A percentile compares a stretch with the other conserved stretches of the same genome.
phyloP scores from a whole-genome alignment of 1,284 basidiomycete species.

The Trametes pubescens region DNA sequence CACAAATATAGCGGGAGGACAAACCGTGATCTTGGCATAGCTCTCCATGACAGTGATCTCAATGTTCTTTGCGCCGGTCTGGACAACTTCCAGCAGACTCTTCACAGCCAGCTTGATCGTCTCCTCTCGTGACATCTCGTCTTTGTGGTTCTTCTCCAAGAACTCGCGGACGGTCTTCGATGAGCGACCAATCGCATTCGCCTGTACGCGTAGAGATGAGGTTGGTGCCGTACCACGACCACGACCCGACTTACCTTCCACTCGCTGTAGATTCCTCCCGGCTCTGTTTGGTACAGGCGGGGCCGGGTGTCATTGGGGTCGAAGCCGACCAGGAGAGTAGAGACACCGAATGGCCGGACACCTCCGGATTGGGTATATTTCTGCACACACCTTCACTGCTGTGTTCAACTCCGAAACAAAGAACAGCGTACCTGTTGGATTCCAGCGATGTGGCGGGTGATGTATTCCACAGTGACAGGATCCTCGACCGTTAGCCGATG shows the following conservation, averaged over 20 bases:
- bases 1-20: conserved; percentile 42
- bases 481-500: conserved; percentile 98
- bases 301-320: conserved; percentile 93
- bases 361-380: conserved; percentile 99
- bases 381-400: conserved; percentile 48
- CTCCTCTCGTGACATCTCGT: conserved; percentile 88
- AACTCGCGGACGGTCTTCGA: conserved; percentile 99
- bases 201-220: conserved; percentile 58
- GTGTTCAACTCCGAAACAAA: not conserved
- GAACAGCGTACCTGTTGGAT: conserved; percentile 86
- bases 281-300: conserved; percentile 96
- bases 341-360: conserved; percentile 98
- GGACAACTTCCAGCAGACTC: conserved; percentile 96
- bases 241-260: conserved; percentile 83
- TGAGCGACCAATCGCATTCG: conserved; percentile 96
- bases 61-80: conserved; percentile 99
- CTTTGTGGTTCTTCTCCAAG: conserved; percentile 97
- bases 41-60: conserved; percentile 97
- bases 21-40: conserved; percentile 89
- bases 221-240: not conserved
- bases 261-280: conserved; percentile 96
- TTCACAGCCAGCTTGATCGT: conserved; percentile 97
- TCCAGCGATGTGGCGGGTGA: conserved; percentile 96
- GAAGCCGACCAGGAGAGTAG: conserved; percentile 96
- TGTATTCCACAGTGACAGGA: conserved; percentile 98